Percentiles rank a stretch among this genome's conserved stretches.
phyloP scores from a whole-genome alignment of 306 rosid genomes.

The Rosa multiflora region DNA sequence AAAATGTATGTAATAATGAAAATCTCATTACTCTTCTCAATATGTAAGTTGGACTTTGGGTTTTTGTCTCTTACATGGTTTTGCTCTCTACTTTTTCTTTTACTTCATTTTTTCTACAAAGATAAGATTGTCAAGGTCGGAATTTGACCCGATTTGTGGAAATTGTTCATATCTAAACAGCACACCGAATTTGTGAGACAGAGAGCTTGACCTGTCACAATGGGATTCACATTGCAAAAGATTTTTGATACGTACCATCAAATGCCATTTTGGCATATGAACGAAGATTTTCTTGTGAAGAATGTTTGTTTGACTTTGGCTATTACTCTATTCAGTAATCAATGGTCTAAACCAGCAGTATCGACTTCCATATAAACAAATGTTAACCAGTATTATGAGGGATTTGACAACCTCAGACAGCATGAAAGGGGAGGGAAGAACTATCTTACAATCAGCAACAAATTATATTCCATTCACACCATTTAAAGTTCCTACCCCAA shows the following conservation, averaged over 20 bases:
- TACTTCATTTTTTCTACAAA: no score
- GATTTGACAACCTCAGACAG: not conserved
- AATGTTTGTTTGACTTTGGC: not conserved
- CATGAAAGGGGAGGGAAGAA: not conserved
- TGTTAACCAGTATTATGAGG: not conserved
- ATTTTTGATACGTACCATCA: no score
- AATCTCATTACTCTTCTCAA: not conserved
- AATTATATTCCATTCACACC: not conserved
- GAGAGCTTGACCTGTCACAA: no score
- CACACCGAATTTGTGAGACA: no score
- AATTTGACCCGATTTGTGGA: no score
- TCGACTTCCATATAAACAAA: not conserved
- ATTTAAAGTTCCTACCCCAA: not conserved
- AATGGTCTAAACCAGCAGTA: not conserved
- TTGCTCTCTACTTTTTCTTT: not conserved
- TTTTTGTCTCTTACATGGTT: not conserved
- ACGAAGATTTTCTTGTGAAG: no score
- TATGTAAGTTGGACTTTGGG: not conserved
- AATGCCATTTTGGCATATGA: no score
- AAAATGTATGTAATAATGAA: not conserved
- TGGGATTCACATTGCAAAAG: no score
- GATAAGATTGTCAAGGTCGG: no score
- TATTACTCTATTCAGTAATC: not conserved
- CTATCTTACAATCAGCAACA: not conserved
- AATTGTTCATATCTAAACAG: no score